Evolutionary conservation across 2,329 filamentous ascomycete genomes (phyloP).

Genomic region (Aureobasidium sp.): DNA sequence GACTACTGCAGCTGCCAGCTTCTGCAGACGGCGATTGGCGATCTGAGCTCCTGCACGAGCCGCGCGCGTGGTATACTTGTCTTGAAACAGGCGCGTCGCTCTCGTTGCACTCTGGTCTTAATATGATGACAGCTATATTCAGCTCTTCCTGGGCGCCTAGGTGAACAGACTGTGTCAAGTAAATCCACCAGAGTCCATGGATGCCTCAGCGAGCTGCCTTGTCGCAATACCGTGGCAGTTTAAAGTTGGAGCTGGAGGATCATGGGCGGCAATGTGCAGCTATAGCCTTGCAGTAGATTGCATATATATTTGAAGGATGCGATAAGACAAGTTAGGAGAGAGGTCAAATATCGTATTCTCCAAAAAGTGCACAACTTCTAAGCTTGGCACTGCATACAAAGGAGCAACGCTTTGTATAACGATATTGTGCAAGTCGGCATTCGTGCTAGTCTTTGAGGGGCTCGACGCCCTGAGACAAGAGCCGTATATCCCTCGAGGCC

Average conservation of each 20-base stretch:
- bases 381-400: not conserved
- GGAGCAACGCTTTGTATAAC: not conserved
- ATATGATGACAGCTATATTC: not conserved
- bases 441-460: not conserved
- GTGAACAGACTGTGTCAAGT: not conserved
- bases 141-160: not conserved
- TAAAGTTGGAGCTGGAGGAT: constrained; percentile 5
- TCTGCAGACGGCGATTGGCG: constrained; percentile 4
- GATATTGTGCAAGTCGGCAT: not conserved
- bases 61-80: constrained; percentile 1
- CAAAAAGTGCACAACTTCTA: not conserved
- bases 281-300: constrained; percentile 5
- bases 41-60: constrained; percentile 7
- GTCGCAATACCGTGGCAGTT: not conserved
- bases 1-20: constrained; percentile 4
- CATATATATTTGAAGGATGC: constrained; percentile 8
- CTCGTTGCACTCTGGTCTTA: not conserved
- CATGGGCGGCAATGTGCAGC: constrained; percentile 1
- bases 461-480: not conserved
- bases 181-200: too few relatives aligned
- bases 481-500: not conserved
- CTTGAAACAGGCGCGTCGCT: not conserved
- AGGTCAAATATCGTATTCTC: not conserved
- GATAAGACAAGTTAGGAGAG: constrained; percentile 7
- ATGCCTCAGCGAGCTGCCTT: not conserved